A percentile compares a stretch with the other conserved stretches of the same genome.
phyloP scores from a whole-genome alignment of 1,284 basidiomycete genomes.

The Ustilago cynodontis region DNA sequence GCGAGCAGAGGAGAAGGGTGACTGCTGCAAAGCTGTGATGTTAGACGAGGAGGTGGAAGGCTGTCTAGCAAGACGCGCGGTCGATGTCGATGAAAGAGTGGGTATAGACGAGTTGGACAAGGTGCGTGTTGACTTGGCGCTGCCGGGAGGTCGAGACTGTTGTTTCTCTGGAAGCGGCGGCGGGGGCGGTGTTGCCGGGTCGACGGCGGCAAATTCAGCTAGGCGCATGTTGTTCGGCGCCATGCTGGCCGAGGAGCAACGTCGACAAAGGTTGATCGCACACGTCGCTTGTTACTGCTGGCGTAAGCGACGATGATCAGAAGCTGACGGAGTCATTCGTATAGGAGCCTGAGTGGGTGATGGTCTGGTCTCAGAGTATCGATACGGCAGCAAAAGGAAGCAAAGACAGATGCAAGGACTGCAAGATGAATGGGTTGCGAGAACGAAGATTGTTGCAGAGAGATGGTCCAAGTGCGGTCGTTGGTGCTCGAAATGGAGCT shows the following conservation, averaged over 20 bases:
- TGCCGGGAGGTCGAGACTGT: constrained; percentile 1
- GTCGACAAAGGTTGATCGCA: background rate
- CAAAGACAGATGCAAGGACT: background rate
- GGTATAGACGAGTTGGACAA: constrained; percentile 23
- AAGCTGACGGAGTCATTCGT: constrained; percentile 4
- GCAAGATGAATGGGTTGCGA: background rate
- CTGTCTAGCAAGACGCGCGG: constrained; percentile 18
- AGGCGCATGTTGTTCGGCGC: constrained; percentile 10
- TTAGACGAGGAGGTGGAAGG: constrained; percentile 25
- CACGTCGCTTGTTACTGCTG: constrained; percentile 17
- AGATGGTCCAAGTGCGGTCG: background rate
- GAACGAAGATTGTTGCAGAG: background rate
- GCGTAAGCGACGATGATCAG: background rate
- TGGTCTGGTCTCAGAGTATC: background rate
- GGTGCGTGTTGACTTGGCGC: constrained; percentile 15
- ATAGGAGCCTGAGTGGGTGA: background rate
- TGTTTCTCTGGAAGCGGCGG: constrained; percentile 22
- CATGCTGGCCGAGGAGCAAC: constrained; percentile 19
- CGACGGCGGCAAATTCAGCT: background rate
- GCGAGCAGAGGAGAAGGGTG: constrained; percentile 11
- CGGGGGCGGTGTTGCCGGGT: constrained; percentile 4
- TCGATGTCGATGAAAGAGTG: constrained; percentile 1
- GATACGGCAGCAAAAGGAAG: background rate
- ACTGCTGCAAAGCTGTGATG: constrained; percentile 10
- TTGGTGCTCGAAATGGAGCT: constrained; percentile 4